These are phyloP conservation scores for Polygonum aviculare DNA, from an alignment of 148 eudicot genomes.

Conservation along the genomic window DNA sequence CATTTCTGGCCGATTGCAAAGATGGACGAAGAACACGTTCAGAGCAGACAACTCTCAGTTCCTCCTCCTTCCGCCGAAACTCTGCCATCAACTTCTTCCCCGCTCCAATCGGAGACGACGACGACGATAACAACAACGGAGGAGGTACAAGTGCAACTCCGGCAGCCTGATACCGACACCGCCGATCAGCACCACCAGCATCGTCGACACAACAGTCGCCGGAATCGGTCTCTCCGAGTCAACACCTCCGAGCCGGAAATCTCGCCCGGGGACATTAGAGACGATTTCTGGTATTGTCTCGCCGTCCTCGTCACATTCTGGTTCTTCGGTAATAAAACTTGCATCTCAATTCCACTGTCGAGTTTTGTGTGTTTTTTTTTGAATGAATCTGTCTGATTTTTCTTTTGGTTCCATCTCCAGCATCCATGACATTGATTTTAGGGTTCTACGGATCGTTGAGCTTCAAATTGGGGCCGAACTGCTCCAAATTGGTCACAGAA, in stretches of 20 bases:
- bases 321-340: slow-evolving; percentile 39
- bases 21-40: neutral
- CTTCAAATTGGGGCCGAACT: slow-evolving; percentile 43
- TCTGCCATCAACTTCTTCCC: slow-evolving; percentile 14
- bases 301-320: slow-evolving; percentile 40
- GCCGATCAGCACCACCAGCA: slow-evolving; percentile 10
- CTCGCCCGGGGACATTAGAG: slow-evolving; percentile 14
- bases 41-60: neutral
- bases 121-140: neutral
- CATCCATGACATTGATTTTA: slow-evolving; percentile 38
- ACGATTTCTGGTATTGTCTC: slow-evolving; percentile 41
- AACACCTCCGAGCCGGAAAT: slow-evolving; percentile 13
- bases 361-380: neutral
- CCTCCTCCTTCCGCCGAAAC: slow-evolving; percentile 1
- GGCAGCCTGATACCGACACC: slow-evolving; percentile 9
- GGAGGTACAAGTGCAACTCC: slow-evolving; percentile 14
- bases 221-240: slow-evolving; percentile 14
- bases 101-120: slow-evolving; percentile 16
- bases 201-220: slow-evolving; percentile 6
- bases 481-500: slow-evolving; percentile 29
- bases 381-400: slow-evolving; percentile 1
- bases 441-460: slow-evolving; percentile 44
- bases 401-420: slow-evolving; percentile 21
- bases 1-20: neutral
- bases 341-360: neutral